Percentiles rank a stretch among this genome's conserved stretches.
phyloP scores from a whole-genome alignment of 441 rosid genomes.

The Erodium trifolium region DNA sequence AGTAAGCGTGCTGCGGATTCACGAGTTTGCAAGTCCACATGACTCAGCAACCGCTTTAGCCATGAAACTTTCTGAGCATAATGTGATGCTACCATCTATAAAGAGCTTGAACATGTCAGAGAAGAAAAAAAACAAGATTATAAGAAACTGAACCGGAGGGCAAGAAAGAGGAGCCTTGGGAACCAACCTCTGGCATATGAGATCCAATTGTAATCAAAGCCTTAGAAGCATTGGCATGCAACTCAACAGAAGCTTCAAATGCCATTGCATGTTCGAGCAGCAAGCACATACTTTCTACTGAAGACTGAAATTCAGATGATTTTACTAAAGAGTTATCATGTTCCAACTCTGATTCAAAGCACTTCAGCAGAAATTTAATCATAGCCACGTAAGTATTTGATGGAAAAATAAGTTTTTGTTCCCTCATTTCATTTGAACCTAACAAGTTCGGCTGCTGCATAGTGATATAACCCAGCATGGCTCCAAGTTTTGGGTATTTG shows the following conservation, averaged over 20 bases:
- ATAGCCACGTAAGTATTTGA: constrained; percentile 66
- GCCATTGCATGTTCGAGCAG: constrained; percentile 87
- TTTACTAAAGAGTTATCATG: constrained; percentile 38
- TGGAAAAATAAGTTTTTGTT: constrained; percentile 72
- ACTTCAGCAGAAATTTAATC: constrained; percentile 72
- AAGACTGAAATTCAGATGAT: constrained; percentile 51
- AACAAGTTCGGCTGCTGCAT: constrained; percentile 72
- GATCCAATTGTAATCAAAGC: constrained; percentile 72
- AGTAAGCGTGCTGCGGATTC: constrained; percentile 89
- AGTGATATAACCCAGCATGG: constrained; percentile 67
- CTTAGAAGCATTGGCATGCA: constrained; percentile 81
- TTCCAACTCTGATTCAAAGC: constrained; percentile 76
- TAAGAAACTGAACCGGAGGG: constrained; percentile 11
- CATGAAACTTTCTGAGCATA: constrained; percentile 57
- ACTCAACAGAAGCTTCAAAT: constrained; percentile 72
- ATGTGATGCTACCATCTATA: constrained; percentile 66
- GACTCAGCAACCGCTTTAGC: constrained; percentile 75
- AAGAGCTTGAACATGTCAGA: constrained; percentile 16
- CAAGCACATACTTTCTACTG: constrained; percentile 61
- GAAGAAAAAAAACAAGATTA: constrained; percentile 11
- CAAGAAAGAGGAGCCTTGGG: constrained; percentile 13
- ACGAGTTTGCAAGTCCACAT: constrained; percentile 76
- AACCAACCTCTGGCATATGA: constrained; percentile 70
- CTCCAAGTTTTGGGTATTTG: constrained; percentile 65
- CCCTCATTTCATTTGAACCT: constrained; percentile 59